Conservation (phyloP, 257 asterid species). For the Parsonsia alboflavescens region DNA sequence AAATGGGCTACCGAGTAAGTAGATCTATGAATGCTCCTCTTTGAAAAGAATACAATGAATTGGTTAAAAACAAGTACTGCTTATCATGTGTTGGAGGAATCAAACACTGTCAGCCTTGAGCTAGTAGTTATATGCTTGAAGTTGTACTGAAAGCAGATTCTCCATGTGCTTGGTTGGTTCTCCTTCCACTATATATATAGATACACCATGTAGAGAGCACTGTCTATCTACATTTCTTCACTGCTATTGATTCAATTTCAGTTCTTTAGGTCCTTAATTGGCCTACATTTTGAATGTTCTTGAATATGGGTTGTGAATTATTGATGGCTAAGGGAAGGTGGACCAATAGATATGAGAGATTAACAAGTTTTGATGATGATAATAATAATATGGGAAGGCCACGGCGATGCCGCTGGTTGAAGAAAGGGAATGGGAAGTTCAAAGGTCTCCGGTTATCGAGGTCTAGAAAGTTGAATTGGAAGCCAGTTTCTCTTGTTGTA, state of each 20-base stretch:
- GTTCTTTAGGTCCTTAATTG: neutral
- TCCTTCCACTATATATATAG: constrained; percentile 17
- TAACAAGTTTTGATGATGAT: constrained; percentile 25
- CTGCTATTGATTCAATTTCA: neutral
- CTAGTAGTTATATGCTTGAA: constrained; percentile 25
- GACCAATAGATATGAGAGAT: constrained; percentile 40
- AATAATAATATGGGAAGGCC: constrained; percentile 27
- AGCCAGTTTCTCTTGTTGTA: constrained; percentile 44
- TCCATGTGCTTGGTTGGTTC: constrained; percentile 34
- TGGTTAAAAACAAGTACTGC: constrained; percentile 14
- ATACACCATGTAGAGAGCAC: neutral
- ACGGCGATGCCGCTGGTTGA: constrained; percentile 31
- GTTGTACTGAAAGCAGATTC: constrained; percentile 21
- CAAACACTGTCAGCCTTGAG: constrained; percentile 28
- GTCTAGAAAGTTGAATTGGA: constrained; percentile 59
- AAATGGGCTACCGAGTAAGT: constrained; percentile 5
- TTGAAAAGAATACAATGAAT: constrained; percentile 20
- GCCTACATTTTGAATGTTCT: neutral
- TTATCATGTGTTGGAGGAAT: constrained; percentile 32
- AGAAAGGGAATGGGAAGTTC: constrained; percentile 39
- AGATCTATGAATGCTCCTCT: neutral
- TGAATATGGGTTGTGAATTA: constrained; percentile 21
- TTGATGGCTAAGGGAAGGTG: constrained; percentile 10
- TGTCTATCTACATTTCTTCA: neutral
- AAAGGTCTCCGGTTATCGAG: constrained; percentile 51